Evolutionary conservation across 2,329 filamentous ascomycete genomes (phyloP).

Genomic region (Zymoseptoria passerinii): DNA sequence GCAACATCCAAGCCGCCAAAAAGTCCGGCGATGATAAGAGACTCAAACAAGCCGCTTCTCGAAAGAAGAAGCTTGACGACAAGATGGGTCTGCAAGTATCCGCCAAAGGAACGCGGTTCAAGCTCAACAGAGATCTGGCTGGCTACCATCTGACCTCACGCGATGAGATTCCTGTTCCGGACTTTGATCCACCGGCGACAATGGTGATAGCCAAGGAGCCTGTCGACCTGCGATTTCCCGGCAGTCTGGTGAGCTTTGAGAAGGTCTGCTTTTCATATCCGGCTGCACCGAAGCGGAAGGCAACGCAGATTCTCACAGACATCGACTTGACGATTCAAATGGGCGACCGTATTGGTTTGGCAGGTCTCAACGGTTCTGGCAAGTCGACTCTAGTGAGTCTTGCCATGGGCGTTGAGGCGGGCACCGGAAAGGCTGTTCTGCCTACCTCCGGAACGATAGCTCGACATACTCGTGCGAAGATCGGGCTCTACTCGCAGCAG

Average conservation of each 20-base stretch:
- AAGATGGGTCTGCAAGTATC: slow-evolving; percentile 68
- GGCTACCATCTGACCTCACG: slow-evolving; percentile 53
- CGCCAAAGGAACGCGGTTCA: slow-evolving; percentile 66
- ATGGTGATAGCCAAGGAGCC: slow-evolving; percentile 46
- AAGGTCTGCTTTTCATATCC: slow-evolving; percentile 58
- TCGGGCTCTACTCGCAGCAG: slow-evolving; percentile 75
- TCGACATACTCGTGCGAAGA: slow-evolving; percentile 58
- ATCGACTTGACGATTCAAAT: slow-evolving; percentile 61
- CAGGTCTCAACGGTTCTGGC: slow-evolving; percentile 72
- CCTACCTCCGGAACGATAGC: slow-evolving; percentile 56
- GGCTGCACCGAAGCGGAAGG: slow-evolving; percentile 24
- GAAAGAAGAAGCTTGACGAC: slow-evolving; percentile 78
- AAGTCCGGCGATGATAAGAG: slow-evolving; percentile 77
- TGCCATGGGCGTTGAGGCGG: slow-evolving; percentile 47
- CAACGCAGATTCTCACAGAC: slow-evolving; percentile 48
- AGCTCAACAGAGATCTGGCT: slow-evolving; percentile 63
- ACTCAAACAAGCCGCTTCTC: slow-evolving; percentile 72
- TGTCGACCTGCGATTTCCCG: slow-evolving; percentile 41
- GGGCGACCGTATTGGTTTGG: slow-evolving; percentile 65
- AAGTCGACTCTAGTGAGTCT: slow-evolving; percentile 72
- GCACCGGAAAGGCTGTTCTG: slow-evolving; percentile 26
- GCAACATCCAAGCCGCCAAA: slow-evolving; percentile 67
- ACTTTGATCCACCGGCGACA: slow-evolving; percentile 49
- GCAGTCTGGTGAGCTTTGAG: slow-evolving; percentile 64
- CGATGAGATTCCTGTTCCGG: slow-evolving; percentile 63